phyloP scores from a whole-genome alignment of 2,329 filamentous ascomycete species.

The Stylonectria norvegica region DNA sequence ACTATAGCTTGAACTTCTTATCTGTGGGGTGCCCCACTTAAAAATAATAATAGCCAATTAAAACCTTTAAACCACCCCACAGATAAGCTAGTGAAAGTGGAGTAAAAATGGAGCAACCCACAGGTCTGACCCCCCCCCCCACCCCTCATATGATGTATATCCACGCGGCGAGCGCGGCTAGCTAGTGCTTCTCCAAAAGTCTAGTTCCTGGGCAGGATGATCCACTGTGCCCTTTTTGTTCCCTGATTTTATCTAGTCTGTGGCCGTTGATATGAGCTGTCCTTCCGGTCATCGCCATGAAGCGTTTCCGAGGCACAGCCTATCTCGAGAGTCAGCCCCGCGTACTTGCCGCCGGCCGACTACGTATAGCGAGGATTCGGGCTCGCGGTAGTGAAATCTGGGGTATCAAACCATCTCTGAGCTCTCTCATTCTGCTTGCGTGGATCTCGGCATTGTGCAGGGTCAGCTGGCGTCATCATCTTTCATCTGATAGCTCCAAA shows the following conservation, averaged over 20 bases:
- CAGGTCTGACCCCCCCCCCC: no score
- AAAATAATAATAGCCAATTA: no score
- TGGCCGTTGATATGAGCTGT: background rate
- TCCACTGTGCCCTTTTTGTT: background rate
- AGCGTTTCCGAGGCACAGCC: background rate
- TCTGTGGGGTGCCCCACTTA: no score
- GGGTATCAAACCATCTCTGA: background rate
- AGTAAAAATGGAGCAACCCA: no score
- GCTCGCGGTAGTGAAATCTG: background rate
- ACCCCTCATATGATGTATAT: no score
- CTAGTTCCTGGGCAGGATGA: constrained; percentile 1
- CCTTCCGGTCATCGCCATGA: background rate
- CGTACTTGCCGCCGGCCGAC: background rate
- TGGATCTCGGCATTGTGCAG: background rate
- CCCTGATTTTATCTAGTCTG: background rate
- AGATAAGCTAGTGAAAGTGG: no score
- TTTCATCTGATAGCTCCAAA: background rate
- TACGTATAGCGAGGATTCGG: background rate
- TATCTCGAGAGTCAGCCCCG: background rate
- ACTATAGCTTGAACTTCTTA: no score
- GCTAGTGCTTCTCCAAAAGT: no score
- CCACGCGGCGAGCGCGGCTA: no score
- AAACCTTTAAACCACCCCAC: no score
- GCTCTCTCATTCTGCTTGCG: background rate
- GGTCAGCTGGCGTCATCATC: background rate